Evolutionary conservation across 306 rosid genomes (phyloP), one percentile per base, ranked within the genome.

Genomic region (Lablab purpureus): DNA sequence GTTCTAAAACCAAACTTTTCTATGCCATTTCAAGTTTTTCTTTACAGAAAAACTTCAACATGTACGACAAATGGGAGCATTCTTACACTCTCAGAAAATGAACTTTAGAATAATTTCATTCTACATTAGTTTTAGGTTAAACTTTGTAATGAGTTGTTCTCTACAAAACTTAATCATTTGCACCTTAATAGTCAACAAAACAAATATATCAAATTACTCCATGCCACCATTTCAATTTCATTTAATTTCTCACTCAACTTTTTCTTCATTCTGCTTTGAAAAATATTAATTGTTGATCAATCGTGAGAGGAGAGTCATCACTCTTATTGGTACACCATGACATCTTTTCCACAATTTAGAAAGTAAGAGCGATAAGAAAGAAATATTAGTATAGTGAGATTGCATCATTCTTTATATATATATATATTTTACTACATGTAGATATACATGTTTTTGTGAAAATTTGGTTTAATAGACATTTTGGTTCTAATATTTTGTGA

Each of bases 251-350:
- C n/a, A 17, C 41, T 49, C 27, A 37, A 28, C 6, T 77, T 71
- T 14, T 17, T 36, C 28, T 17, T 36, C 28, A 21, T 14, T 51
- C 23, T 10, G 0, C 14, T n/a, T 59, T 14, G 41, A 56, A 82
- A 43, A 45, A 25, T 54, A 21, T 15, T n/a, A n/a, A n/a, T n/a
- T 32, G 41, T 64, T n/a, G 51, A 67, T 64, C 70, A 67, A 67
- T 54, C 75, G 71, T 66, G 76, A 72, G 82, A 77, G 73, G 67
- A 66, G 56, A 27, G 74, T 36, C 46, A 27, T 36, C 46, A 27
- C 50, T 51, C 68, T 43, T 52, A 52, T 74, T 74, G 75, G 52
- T 41, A 51, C 5, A 25, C 59, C 79, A 80, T 71, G 19, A 34
- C 11, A 67, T 34, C 10, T 46, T 54, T 69, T 47, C 27, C 55